Evolutionary conservation across 2,329 filamentous ascomycete species (phyloP).

Genomic region (Colletotrichum salicis): DNA sequence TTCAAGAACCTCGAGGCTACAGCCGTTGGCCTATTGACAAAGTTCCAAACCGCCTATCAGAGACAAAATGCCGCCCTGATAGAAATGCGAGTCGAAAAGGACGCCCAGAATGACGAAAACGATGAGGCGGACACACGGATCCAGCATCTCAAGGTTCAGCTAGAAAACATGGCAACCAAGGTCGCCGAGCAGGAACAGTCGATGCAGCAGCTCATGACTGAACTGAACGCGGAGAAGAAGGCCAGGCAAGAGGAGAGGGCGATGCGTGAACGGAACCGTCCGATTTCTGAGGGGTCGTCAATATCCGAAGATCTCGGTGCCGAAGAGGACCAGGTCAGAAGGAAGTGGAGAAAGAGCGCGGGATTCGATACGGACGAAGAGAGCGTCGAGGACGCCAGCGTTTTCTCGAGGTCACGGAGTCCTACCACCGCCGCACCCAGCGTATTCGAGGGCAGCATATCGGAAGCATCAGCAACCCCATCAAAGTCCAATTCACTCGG

Average conservation of each 20-base stretch:
- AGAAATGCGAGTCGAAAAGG: conserved; percentile 64
- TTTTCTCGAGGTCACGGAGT: conserved; percentile 71
- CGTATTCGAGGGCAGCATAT: conserved; percentile 44
- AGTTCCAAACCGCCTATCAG: conserved; percentile 69
- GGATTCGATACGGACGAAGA: conserved; percentile 65
- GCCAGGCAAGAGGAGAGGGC: conserved; percentile 52
- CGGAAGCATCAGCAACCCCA: conserved; percentile 29
- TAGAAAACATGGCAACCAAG: conserved; percentile 67
- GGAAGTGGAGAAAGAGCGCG: conserved; percentile 52
- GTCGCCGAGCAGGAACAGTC: conserved; percentile 64
- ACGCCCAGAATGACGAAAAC: conserved; percentile 63
- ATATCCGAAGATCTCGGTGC: conserved; percentile 64
- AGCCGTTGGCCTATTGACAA: conserved; percentile 64
- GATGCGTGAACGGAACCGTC: conserved; percentile 41
- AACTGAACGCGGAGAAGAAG: conserved; percentile 63
- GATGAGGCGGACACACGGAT: conserved; percentile 64
- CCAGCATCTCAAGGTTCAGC: conserved; percentile 66
- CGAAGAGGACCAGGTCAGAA: conserved; percentile 60
- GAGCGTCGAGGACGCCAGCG: conserved; percentile 61
- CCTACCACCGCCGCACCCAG: conserved; percentile 59
- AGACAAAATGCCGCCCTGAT: conserved; percentile 60
- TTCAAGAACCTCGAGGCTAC: conserved; percentile 71
- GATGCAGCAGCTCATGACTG: conserved; percentile 61
- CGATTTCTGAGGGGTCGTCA: conserved; percentile 52
- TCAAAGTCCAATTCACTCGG: conserved; percentile 36